Base-by-base conservation (phyloP, 768 basidiomycete species). In the Rubroboletus pulcherrimus region DNA sequence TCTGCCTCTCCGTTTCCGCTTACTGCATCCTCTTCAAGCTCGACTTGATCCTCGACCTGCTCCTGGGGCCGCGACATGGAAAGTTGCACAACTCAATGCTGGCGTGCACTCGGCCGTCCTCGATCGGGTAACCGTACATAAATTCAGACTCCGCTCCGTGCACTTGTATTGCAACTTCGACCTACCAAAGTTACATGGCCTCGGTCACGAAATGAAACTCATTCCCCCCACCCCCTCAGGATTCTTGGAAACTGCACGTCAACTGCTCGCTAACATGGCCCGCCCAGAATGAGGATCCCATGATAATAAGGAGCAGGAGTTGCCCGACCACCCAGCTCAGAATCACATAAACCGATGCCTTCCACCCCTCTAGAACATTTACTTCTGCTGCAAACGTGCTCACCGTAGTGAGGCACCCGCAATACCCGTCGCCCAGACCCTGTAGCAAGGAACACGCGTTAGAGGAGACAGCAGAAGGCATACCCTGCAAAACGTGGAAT, bases 391-490 rank as follows among this genome's bases (percentile, higher is more conserved):
- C 88, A 66, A 98, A 96, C 17, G 95, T 98, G 70, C 90, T 93
- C 62, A 99, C 81, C 1, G 97, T 99, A 2, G 89, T 95, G 62
- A 98, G 76, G 73, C 93, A 94, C 11, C 94, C 97, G 67, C 95
- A 98, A 67, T 93, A 98, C 7, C 97, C 97, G 67, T 98, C 93
- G 24, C 78, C 76, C 37, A 98, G 73, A 1, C 93, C 95, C 66
- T 91, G 87, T 40, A 98, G 71, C 19, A 92, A 75, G 26, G 81
- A 77, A 66, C 95, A 97, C 34, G 81, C 77, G 55, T 78, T 73
- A 21, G 71, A 67, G 2, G 86, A 81, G 24, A 71, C 57, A 31
- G 74, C 57, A 34, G 74, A 74, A 35, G 63, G 51, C 10, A 70
- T 7, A 54, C 83, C 81, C 68, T 93, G 89, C 41, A 93, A 69